Percentiles rank a stretch among this genome's conserved stretches.
phyloP scores from a whole-genome alignment of 1,139 yeast genomes.

The Saccharomyces hybrid region DNA sequence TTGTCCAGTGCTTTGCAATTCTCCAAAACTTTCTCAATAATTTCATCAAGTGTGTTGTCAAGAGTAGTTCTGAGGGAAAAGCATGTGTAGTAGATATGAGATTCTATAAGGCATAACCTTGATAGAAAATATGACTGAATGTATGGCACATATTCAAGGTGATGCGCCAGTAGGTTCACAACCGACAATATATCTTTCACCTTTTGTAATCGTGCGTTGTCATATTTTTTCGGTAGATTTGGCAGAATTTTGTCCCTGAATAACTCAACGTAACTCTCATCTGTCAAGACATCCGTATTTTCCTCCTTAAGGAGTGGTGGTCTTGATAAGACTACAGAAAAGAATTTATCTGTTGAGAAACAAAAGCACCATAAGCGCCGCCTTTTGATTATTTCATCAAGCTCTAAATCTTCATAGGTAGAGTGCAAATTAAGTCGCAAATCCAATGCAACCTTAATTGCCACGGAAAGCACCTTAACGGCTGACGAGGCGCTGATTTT shows the following conservation, averaged over 20 bases:
- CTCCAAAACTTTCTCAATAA: slow-evolving; percentile 14
- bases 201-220: not conserved
- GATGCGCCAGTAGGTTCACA: slow-evolving; percentile 12
- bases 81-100: slow-evolving; percentile 14
- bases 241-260: slow-evolving; percentile 12
- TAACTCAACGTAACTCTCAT: slow-evolving; percentile 16
- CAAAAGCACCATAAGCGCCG: slow-evolving; percentile 26
- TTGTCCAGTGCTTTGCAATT: slow-evolving; percentile 13
- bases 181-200: slow-evolving; percentile 11
- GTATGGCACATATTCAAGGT: slow-evolving; percentile 18
- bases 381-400: slow-evolving; percentile 14
- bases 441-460: slow-evolving; percentile 24
- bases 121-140: slow-evolving; percentile 19
- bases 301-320: slow-evolving; percentile 19
- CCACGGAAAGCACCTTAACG: slow-evolving; percentile 18
- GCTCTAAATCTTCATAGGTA: slow-evolving; percentile 11
- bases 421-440: slow-evolving; percentile 17
- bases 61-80: slow-evolving; percentile 17
- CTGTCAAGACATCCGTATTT: slow-evolving; percentile 20
- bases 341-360: slow-evolving; percentile 18
- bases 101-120: slow-evolving; percentile 16
- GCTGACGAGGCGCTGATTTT: slow-evolving; percentile 20
- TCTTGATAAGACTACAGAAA: slow-evolving; percentile 19
- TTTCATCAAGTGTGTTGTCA: slow-evolving; percentile 19
- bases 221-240: not conserved